Evolutionary conservation across 768 basidiomycete species (phyloP).

Genomic region (Auricularia cornea): DNA sequence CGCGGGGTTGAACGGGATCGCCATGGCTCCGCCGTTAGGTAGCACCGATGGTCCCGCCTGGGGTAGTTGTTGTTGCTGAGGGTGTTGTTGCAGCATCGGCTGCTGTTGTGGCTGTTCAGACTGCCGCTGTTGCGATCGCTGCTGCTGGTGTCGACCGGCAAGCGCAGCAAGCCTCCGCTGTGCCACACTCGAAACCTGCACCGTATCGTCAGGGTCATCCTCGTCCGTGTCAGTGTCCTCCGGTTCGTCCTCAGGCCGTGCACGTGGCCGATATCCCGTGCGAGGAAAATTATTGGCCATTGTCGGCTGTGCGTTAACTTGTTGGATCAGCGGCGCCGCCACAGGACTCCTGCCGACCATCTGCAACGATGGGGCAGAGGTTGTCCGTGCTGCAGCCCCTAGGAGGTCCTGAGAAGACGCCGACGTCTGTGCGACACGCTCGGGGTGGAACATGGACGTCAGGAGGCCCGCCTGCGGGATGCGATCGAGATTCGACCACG

Average conservation of each 20-base stretch:
- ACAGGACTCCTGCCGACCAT: conserved; percentile 46
- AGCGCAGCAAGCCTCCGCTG: conserved; percentile 14
- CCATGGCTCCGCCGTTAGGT: conserved; percentile 20
- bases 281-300: conserved; percentile 15
- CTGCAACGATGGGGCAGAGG: conserved; percentile 25
- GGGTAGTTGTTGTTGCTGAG: neutral
- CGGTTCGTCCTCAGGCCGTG: conserved; percentile 12
- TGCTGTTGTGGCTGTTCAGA: too few species aligned
- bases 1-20: conserved; percentile 62
- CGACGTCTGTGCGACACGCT: conserved; percentile 14
- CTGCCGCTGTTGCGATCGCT: neutral
- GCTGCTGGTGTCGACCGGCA: conserved; percentile 2
- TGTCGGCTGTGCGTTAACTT: conserved; percentile 30
- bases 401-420: conserved; percentile 1
- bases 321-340: conserved; percentile 49
- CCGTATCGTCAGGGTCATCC: conserved; percentile 11
- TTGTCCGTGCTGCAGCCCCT: conserved; percentile 11
- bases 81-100: too few species aligned
- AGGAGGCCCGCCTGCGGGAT: conserved; percentile 44
- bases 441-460: conserved; percentile 64
- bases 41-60: neutral
- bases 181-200: conserved; percentile 13
- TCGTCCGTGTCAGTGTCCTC: conserved; percentile 15
- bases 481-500: conserved; percentile 45
- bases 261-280: conserved; percentile 10